phyloP scores from a whole-genome alignment of 371 early-diverging fungal genomes.

The Lichtheimia ramosa region DNA sequence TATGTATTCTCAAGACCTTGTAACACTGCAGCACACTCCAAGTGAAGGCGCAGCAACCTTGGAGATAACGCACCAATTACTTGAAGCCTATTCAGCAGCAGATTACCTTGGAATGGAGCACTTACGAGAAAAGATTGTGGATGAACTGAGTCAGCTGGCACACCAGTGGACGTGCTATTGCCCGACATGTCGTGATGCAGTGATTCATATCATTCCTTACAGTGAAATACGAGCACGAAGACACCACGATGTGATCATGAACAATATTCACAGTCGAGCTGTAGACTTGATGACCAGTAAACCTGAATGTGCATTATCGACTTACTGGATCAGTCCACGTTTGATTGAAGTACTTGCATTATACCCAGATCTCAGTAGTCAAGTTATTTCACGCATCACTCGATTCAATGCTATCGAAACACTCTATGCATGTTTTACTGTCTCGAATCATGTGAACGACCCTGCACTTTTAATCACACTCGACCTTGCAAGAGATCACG shows the following conservation, averaged over 20 bases:
- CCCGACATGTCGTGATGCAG: slow-evolving; percentile 8
- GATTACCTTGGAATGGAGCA: slow-evolving; percentile 26
- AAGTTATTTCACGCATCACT: slow-evolving; percentile 7
- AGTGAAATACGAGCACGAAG: slow-evolving; percentile 1
- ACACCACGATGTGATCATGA: slow-evolving; percentile 8
- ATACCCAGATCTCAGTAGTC: slow-evolving; percentile 2
- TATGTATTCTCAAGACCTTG: slow-evolving; percentile 32
- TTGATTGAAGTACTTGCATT: neutral
- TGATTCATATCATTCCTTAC: slow-evolving; percentile 10
- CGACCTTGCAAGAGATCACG: slow-evolving; percentile 10
- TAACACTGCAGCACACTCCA: neutral
- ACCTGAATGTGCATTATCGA: slow-evolving; percentile 10
- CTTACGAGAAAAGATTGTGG: slow-evolving; percentile 8
- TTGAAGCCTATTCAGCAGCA: slow-evolving; percentile 19
- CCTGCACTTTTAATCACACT: slow-evolving; percentile 21
- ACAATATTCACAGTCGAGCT: neutral
- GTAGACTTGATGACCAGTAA: slow-evolving; percentile 8
- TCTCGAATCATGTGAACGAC: neutral
- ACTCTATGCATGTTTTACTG: slow-evolving; percentile 18
- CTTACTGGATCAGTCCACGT: slow-evolving; percentile 11
- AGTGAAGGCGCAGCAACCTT: slow-evolving; percentile 2
- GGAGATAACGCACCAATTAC: slow-evolving; percentile 11
- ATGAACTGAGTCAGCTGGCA: slow-evolving; percentile 5
- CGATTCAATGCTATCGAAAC: slow-evolving; percentile 21
- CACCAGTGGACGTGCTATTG: slow-evolving; percentile 27